Percentiles rank a stretch among this genome's conserved stretches.
These are phyloP conservation scores for Monilinia polystroma DNA, from an alignment of 2,329 filamentous ascomycete genomes.

Conservation along the genomic window DNA sequence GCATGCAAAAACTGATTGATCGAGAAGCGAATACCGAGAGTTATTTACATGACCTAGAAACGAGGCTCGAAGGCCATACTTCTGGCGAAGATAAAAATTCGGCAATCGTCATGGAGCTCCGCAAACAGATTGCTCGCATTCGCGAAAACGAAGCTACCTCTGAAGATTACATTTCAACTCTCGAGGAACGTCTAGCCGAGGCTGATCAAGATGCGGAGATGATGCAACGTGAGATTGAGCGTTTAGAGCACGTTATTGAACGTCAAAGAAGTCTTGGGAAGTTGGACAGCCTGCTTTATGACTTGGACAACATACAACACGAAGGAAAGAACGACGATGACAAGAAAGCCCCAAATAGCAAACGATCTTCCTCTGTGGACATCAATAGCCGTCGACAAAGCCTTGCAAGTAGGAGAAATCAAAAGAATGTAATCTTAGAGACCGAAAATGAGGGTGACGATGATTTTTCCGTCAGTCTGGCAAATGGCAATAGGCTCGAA, in stretches of 20 bases:
- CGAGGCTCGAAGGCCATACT: conserved; percentile 84
- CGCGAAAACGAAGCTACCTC: conserved; percentile 86
- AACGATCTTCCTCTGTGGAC: conserved; percentile 42
- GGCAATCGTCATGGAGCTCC: conserved; percentile 78
- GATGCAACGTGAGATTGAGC: conserved; percentile 95
- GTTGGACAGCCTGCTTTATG: conserved; percentile 86
- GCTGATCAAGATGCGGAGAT: conserved; percentile 93
- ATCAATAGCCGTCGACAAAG: conserved; percentile 54
- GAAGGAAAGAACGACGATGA: conserved; percentile 49
- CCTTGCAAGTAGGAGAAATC: conserved; percentile 52
- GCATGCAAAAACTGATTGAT: conserved; percentile 90
- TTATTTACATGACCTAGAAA: conserved; percentile 88
- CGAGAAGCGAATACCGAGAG: conserved; percentile 88
- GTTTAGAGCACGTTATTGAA: conserved; percentile 91
- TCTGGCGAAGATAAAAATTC: conserved; percentile 92
- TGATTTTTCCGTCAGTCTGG: conserved; percentile 24
- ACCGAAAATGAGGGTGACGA: conserved; percentile 40
- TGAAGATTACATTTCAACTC: conserved; percentile 95
- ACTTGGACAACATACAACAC: conserved; percentile 76
- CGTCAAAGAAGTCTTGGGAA: conserved; percentile 93
- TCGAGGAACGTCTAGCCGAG: conserved; percentile 93
- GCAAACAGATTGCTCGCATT: conserved; percentile 84
- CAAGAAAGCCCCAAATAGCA: conserved; percentile 46
- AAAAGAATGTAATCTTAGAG: conserved; percentile 56
- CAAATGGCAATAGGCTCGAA: conserved; percentile 31